Conservation (phyloP, 768 basidiomycete species). For the Pleurotus citrinopileatus region DNA sequence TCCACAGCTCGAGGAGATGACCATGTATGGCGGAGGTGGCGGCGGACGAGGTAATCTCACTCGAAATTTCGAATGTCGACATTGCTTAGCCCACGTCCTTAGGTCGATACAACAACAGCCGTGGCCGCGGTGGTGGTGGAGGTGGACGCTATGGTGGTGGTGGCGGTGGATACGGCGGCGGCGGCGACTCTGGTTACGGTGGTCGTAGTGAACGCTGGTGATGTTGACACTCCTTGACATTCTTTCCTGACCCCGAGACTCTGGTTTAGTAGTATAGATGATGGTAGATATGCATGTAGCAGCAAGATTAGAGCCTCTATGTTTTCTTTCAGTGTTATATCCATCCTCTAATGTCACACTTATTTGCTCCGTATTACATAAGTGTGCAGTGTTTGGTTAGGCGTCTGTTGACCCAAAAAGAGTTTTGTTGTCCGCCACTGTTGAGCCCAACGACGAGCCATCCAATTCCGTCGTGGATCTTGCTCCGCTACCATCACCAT, state of each 20-base stretch:
- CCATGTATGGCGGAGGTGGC: conserved; percentile 79
- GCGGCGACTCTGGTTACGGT: conserved; percentile 39
- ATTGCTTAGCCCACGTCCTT: conserved; percentile 12
- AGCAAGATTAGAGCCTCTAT: background rate
- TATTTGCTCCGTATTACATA: background rate
- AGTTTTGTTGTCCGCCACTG: conserved; percentile 8
- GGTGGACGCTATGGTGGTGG: conserved; percentile 43
- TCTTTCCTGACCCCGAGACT: conserved; percentile 18
- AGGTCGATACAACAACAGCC: conserved; percentile 64
- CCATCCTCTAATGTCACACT: background rate
- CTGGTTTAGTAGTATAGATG: background rate
- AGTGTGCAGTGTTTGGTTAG: background rate
- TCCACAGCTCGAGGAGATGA: conserved; percentile 92
- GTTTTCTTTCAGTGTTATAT: background rate
- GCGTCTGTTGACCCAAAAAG: background rate
- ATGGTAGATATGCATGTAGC: background rate
- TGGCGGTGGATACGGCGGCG: conserved; percentile 39
- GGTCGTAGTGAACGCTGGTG: conserved; percentile 37
- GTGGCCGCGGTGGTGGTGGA: conserved; percentile 40
- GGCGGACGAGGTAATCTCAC: conserved; percentile 54
- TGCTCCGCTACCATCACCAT: background rate
- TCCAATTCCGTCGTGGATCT: background rate
- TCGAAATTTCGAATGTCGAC: background rate
- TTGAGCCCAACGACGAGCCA: background rate
- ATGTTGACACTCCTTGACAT: conserved; percentile 6